A percentile compares a stretch with the other conserved stretches of the same genome.
Conservation (phyloP, 2,329 filamentous ascomycete species). For the Eurotiales sp. region DNA sequence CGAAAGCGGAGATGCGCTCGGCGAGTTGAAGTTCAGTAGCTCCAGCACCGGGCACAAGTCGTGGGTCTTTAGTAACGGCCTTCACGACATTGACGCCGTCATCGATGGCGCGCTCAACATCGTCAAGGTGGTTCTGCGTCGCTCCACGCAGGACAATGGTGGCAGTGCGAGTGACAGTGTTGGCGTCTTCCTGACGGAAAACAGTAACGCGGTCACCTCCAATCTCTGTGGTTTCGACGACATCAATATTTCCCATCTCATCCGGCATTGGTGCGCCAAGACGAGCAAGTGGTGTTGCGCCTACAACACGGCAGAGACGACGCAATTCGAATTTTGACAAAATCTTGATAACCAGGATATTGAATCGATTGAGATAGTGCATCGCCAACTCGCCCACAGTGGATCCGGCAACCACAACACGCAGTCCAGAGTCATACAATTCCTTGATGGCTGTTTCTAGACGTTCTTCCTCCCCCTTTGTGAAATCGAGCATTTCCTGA, state of each 20-base stretch:
- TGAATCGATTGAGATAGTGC: constrained; percentile 97
- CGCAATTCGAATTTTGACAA: constrained; percentile 97
- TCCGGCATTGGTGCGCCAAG: constrained; percentile 99
- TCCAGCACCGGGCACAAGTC: constrained; percentile 88
- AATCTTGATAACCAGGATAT: constrained; percentile 93
- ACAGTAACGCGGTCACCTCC: constrained; percentile 97
- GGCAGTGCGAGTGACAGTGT: constrained; percentile 84
- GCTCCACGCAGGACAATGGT: constrained; percentile 92
- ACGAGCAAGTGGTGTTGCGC: constrained; percentile 91
- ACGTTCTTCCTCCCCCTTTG: constrained; percentile 90
- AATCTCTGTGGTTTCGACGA: constrained; percentile 97
- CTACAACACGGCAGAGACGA: constrained; percentile 90
- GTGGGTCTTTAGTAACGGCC: constrained; percentile 89
- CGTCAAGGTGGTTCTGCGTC: constrained; percentile 96
- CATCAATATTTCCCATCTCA: constrained; percentile 91
- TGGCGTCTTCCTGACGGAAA: constrained; percentile 79
- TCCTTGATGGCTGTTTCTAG: constrained; percentile 92
- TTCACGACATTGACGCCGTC: constrained; percentile 99
- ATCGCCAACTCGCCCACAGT: constrained; percentile 94
- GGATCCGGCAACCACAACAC: constrained; percentile 86
- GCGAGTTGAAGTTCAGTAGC: constrained; percentile 92
- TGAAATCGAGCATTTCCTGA: constrained; percentile 98
- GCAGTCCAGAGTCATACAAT: constrained; percentile 85
- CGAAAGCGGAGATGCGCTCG: constrained; percentile 83
- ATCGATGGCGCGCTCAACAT: constrained; percentile 93